Evolutionary conservation across 768 basidiomycete species (phyloP), one percentile per base, ranked within the genome.

Genomic region (Asterophora parasitica): DNA sequence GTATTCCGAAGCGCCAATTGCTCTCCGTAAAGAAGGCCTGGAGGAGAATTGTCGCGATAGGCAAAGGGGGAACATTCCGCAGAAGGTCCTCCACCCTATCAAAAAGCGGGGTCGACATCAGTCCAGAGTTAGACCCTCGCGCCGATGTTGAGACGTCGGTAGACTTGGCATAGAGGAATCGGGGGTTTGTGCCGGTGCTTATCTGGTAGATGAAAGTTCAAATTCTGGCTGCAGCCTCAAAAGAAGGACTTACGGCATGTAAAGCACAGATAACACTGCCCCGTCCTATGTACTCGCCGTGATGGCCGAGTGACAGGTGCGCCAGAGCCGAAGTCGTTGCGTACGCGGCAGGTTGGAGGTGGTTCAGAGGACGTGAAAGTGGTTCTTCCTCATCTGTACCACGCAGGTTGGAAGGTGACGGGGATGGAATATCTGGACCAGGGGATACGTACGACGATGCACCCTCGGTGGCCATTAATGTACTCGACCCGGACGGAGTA

Each of bases 1-100:
- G 74, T 20, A 79, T 69, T 9, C 76, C 75, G 44, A 71, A 77
- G 17, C 73, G 70, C 74, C 74, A 77, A 49, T 78, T 79, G 41
- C 67, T 62, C 37, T 72, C 65, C 15, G 59, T 51, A 61, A 81
- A 77, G 58, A 71, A 79, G 12, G 58, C 53, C 8, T 63, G 57
- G 15, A 70, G 61, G 26, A 77, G 65, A n/a, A 61, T 48, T 46
- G 67, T 57, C 30, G 71, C 60, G 15, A 67, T 55, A 40, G 56
- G 31, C 44, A 58, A 56, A 37, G 65, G 47, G 26, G 71, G 70
- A 30, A 75, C 57, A 42, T 63, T 56, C 15, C 59, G 54, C 17
- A 72, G 53, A 17, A 76, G 60, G 40, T 66, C 61, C 30, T 65
- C 63, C 32, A 70, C 51, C 20, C 59, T 48, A 28, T 48, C 53